Evolutionary conservation across 352 stramenopile species (phyloP).

Genomic region (Pythium folliculosum): DNA sequence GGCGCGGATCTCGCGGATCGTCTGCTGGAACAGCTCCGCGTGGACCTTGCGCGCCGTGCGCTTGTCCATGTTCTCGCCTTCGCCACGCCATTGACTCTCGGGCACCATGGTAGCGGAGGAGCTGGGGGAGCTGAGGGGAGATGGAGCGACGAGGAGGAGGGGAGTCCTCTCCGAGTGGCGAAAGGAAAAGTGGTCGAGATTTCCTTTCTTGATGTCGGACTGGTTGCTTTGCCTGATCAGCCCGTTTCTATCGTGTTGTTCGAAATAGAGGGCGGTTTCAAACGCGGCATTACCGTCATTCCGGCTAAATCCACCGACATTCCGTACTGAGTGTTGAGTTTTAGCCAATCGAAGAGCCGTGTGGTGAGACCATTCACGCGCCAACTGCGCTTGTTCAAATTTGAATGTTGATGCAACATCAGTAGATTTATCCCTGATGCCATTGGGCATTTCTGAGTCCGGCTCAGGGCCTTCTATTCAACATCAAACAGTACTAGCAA

Average conservation of each 20-base stretch:
- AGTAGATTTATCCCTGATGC: neutral
- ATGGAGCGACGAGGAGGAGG: neutral
- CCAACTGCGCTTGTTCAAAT: neutral
- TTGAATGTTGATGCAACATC: neutral
- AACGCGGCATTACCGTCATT: neutral
- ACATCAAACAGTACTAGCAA: neutral
- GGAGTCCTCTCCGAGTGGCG: neutral
- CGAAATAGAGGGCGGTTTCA: constrained; percentile 17
- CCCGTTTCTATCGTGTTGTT: neutral
- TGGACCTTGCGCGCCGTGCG: constrained; percentile 74
- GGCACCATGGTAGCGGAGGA: constrained; percentile 49
- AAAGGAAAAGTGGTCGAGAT: constrained; percentile 9
- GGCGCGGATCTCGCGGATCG: constrained; percentile 45
- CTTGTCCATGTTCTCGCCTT: constrained; percentile 78
- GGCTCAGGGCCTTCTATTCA: constrained; percentile 11
- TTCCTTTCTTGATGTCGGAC: no score
- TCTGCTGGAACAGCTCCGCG: constrained; percentile 48
- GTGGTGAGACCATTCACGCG: neutral
- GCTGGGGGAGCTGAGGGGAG: no score
- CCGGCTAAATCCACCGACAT: neutral
- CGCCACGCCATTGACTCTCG: constrained; percentile 58
- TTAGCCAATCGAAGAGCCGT: neutral
- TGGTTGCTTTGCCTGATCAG: neutral
- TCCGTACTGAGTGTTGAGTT: neutral
- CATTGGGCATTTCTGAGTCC: neutral